Base-by-base conservation (phyloP, 306 rosid species). In the Hylodesmum podocarpum region DNA sequence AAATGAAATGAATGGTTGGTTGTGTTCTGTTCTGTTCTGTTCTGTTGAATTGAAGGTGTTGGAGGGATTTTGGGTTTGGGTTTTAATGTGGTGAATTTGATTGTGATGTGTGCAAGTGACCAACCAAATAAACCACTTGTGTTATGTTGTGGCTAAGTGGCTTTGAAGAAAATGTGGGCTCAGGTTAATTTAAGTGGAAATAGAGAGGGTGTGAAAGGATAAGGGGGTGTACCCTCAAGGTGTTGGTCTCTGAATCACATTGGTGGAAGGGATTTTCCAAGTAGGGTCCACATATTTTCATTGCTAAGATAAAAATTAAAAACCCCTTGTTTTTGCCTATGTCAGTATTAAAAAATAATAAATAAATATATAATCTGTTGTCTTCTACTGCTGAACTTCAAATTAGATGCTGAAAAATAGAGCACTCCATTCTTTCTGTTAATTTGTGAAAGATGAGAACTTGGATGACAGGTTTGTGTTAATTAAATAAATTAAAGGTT, bases 281-380 rank as follows among this genome's bases (percentile, higher is more conserved):
- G 73, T 66, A 19, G 10, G 77, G 81, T 50, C 92, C 94, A 86
- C 80, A 78, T 86, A 79, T 80, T 51, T 82, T 76, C 46, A 46
- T 82, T 77, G 67, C 79, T 22, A 1, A 54, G 83, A 86, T 80
- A 31, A 49, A 9, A 39, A 36, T 5, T 4, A 0, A 22, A n/a
- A 24, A 4, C 11, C 54, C 8, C 6, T 15, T 37, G 25, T 15
- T 37, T 65, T 36, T 36, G 11, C 11, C 47, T 37, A 7, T 18
- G 8, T 29, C 41, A n/a, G 3, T 29, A n/a, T 31, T 61, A 53
- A 40, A 59, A 31, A 15, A 6, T 25, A 4, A 12, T 4, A 27
- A 24, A 7, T 19, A n/a, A n/a, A n/a, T n/a, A n/a, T n/a, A n/a
- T 55, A 12, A 2, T 24, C 29, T 10, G 0, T 54, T 24, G 16